A percentile compares a stretch with the other conserved stretches of the same genome.
phyloP scores from a whole-genome alignment of 345 rosid genomes.

The Eucalyptus regnans region DNA sequence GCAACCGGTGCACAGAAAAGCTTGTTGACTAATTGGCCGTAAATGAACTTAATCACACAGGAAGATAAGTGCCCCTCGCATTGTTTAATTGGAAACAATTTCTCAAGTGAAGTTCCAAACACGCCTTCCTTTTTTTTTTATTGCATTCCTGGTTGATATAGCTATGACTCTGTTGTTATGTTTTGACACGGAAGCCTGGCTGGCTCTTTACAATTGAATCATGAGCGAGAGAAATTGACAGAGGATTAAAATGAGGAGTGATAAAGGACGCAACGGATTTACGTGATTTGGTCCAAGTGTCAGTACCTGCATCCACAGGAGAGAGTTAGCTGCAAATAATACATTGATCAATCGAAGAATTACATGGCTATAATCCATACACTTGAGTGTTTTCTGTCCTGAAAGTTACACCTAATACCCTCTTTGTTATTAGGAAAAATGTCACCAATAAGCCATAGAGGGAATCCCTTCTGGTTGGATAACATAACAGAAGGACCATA shows the following conservation, averaged over 20 bases:
- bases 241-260: not conserved
- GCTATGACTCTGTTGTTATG: not conserved
- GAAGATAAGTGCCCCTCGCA: not conserved
- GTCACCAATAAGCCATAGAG: not conserved
- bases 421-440: not conserved
- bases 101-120: not conserved
- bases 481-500: not conserved
- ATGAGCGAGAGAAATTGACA: not conserved
- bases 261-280: not conserved
- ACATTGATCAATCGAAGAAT: not conserved
- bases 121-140: not conserved
- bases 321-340: not conserved
- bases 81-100: not conserved
- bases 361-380: not conserved
- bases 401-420: not conserved
- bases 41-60: not conserved
- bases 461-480: not conserved
- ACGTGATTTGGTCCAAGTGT: rapidly evolving
- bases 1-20: not conserved
- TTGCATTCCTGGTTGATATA: not conserved
- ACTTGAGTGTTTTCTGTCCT: not conserved
- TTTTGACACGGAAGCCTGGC: not conserved
- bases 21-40: not conserved
- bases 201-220: not conserved
- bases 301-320: not conserved